Base-by-base conservation (phyloP, 495 filamentous ascomycete species). In the Xylaria flabelliformis region DNA sequence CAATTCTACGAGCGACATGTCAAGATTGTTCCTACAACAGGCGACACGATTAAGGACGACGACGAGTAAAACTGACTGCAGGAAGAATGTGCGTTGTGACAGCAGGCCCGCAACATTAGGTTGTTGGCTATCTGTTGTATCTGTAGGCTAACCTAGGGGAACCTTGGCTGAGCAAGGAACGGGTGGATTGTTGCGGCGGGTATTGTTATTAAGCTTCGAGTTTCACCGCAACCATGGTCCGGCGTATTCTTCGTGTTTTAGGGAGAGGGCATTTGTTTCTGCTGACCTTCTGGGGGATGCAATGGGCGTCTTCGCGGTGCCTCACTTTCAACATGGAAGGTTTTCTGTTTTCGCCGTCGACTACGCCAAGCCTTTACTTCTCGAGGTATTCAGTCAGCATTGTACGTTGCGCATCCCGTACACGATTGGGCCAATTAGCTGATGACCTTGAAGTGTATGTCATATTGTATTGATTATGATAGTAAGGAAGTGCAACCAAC, bases 1-100 rank as follows among this genome's bases (percentile, higher is more conserved):
- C 84, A 82, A 64, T 90, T 90, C 65, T 90, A 90, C 74, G 88
- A 90, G 71, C 83, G 82, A 4, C 88, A 90, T 62, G 82, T 90
- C 10, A 74, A 81, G n/a, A 86, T 86, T 50, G 80, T 86, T 51
- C 82, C 72, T 50, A 69, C 75, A 34, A 51, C 61, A 5, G 46
- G 42, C 32, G 46, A 39, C 2, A 29, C 59, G 7, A 6, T 26
- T 13, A 75, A 78, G 59, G 69, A 73, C 0, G 75, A 78, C 53
- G 69, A 73, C 0, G 75, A 79, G 36, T 73, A 39, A 55, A 17
- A 53, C 7, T 17, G 13, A 21, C 24, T 34, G 34, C 15, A 12
- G 32, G 12, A 44, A 69, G 21, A 42, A 44, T 15, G 68, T 19
- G 48, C 29, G 21, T 48, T n/a, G 34, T 32, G n/a, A 61, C 17